phyloP scores from a whole-genome alignment of 2,329 filamentous ascomycete genomes.

The Colletotrichum sp. region DNA sequence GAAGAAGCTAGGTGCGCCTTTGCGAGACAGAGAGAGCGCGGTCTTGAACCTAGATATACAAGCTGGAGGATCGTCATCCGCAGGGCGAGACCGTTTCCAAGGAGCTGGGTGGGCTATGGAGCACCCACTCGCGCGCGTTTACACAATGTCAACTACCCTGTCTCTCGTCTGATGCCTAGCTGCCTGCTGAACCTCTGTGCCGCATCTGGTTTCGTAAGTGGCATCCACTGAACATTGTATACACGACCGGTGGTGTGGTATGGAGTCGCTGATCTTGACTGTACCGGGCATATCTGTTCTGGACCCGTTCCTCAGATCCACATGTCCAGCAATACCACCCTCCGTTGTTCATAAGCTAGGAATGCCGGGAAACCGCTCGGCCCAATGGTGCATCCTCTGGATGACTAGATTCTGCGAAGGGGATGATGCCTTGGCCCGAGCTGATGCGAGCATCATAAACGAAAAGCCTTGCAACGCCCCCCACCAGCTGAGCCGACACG shows the following conservation, averaged over 20 bases:
- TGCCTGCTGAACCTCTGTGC: not conserved
- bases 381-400: not conserved
- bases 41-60: not conserved
- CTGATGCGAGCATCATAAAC: not conserved
- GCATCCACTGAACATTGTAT: not conserved
- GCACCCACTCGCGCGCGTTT: not conserved
- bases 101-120: not conserved
- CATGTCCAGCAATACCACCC: not conserved
- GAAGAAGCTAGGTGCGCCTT: not conserved
- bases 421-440: not conserved
- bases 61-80: not conserved
- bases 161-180: not conserved
- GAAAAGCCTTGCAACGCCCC: not conserved
- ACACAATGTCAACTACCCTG: not conserved
- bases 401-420: not conserved
- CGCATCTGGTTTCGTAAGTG: not conserved
- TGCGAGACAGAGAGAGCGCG: not conserved
- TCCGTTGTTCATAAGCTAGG: not conserved
- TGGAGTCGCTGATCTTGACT: not conserved
- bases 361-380: not conserved
- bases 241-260: not conserved
- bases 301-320: not conserved
- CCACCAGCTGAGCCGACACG: constrained; percentile 3
- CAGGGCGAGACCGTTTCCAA: not conserved
- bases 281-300: not conserved